Conservation (phyloP, 176 grass and related monocot species). For the Leersia perrieri region DNA sequence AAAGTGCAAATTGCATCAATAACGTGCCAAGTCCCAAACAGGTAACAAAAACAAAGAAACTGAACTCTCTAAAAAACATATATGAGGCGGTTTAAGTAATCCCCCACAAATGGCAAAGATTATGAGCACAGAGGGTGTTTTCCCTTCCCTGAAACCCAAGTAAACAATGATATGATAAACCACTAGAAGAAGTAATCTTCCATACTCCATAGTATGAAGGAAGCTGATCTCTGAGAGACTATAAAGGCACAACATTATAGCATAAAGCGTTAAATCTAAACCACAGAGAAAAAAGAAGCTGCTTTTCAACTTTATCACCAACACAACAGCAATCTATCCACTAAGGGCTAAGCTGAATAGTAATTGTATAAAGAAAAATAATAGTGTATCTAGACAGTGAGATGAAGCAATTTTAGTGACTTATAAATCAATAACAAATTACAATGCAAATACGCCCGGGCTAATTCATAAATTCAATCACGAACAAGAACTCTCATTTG, state of each 20-base stretch:
- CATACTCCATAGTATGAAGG: neutral
- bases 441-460: neutral
- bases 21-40: neutral
- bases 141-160: neutral
- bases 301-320: neutral
- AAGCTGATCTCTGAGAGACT: neutral
- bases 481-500: conserved; percentile 3
- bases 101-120: neutral
- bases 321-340: neutral
- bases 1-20: neutral
- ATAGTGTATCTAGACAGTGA: neutral
- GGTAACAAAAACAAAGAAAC: neutral
- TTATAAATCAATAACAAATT: neutral
- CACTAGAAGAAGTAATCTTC: neutral
- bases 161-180: neutral
- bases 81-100: neutral
- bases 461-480: conserved; percentile 13
- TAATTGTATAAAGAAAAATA: neutral
- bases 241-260: neutral
- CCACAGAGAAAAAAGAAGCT: neutral
- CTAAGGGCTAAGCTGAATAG: neutral
- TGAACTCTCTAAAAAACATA: neutral
- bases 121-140: neutral
- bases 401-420: neutral
- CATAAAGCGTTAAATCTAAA: neutral